Conservation (phyloP, 1,284 basidiomycete genomes). For the Cystobasidium pallidum region DNA sequence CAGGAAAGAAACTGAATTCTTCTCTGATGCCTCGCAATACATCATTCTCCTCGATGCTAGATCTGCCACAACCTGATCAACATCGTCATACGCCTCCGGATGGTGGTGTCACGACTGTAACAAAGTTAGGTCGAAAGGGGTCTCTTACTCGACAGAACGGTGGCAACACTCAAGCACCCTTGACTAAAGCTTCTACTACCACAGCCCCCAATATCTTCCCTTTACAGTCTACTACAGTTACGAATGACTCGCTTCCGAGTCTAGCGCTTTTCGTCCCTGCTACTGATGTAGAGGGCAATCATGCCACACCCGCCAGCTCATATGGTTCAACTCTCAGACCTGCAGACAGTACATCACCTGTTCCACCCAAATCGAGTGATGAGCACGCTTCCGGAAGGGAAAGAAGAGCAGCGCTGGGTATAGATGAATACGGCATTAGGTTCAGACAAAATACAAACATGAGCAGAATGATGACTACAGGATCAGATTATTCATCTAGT, state of each 20-base stretch:
- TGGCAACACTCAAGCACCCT: not conserved
- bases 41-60: conserved; percentile 40
- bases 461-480: not conserved
- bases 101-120: not conserved
- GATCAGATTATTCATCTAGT: not conserved
- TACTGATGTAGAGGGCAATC: not conserved
- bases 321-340: not conserved
- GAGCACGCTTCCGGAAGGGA: not conserved
- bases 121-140: conserved; percentile 3
- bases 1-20: not conserved
- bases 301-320: conserved; percentile 1
- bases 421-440: conserved; percentile 8
- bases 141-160: not conserved
- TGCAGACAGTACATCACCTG: not conserved
- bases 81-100: not conserved
- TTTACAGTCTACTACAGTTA: not conserved
- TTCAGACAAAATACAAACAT: conserved; percentile 10
- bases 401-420: not conserved
- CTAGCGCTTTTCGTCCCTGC: conserved; percentile 6
- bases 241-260: conserved; percentile 11
- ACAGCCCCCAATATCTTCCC: not conserved
- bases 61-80: conserved; percentile 28
- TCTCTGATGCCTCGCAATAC: conserved; percentile 34
- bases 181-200: not conserved
- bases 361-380: not conserved